Evolutionary conservation across 2,329 filamentous ascomycete genomes (phyloP).

Genomic region (Colletotrichum sp.): DNA sequence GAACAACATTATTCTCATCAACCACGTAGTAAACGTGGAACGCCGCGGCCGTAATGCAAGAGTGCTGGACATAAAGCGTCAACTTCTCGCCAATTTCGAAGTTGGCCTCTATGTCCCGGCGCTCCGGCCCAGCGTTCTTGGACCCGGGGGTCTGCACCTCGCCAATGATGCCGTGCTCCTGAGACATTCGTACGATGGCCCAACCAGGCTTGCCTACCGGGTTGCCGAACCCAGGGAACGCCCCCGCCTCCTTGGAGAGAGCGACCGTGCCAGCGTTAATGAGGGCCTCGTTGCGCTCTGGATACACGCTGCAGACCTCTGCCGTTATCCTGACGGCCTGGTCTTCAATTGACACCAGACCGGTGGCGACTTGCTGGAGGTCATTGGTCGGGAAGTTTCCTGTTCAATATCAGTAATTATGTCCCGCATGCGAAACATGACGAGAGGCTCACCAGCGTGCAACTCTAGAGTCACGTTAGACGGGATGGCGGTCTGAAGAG

Average conservation of each 20-base stretch:
- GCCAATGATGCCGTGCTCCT: slow-evolving; percentile 41
- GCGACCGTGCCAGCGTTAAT: slow-evolving; percentile 40
- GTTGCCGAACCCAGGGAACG: slow-evolving; percentile 32
- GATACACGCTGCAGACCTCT: slow-evolving; percentile 43
- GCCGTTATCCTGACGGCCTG: slow-evolving; percentile 34
- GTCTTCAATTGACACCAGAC: slow-evolving; percentile 29
- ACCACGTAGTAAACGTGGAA: slow-evolving; percentile 40
- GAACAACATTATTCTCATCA: slow-evolving; percentile 36
- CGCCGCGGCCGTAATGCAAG: slow-evolving; percentile 41
- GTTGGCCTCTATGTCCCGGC: slow-evolving; percentile 25
- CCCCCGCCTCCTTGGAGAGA: slow-evolving; percentile 37
- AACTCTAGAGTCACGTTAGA: slow-evolving; percentile 37
- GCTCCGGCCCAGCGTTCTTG: slow-evolving; percentile 15
- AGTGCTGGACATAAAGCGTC: slow-evolving; percentile 35
- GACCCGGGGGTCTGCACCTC: neutral
- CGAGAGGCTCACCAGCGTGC: slow-evolving; percentile 31
- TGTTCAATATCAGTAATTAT: neutral
- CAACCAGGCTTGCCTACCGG: slow-evolving; percentile 32
- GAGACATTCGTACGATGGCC: slow-evolving; percentile 37
- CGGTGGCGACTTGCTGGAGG: slow-evolving; percentile 42
- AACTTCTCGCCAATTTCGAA: slow-evolving; percentile 38
- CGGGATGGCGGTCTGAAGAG: slow-evolving; percentile 31
- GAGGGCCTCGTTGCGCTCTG: slow-evolving; percentile 40
- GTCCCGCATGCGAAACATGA: too few relatives aligned
- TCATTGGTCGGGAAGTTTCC: slow-evolving; percentile 43